Base-by-base conservation (phyloP, 2,329 filamentous ascomycete species). In the Chaetomium sp. region DNA sequence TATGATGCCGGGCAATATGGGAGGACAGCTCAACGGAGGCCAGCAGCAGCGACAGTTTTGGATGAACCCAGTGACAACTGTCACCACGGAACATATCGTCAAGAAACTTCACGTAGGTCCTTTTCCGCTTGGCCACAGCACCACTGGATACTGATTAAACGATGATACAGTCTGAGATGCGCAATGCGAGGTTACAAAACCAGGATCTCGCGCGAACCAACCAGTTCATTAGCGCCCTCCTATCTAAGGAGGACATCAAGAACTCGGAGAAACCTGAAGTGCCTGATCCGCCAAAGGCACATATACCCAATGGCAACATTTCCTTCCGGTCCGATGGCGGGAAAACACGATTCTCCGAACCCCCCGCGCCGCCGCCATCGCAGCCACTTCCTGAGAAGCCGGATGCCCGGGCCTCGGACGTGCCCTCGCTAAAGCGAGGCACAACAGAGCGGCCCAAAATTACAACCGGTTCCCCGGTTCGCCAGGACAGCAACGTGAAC, bases 381-480 rank as follows among this genome's bases (percentile, higher is more conserved):
- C 91, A 95, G 64, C 92, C 92, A 11, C 76, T 97, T 5, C 92
- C 92, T 1, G 91, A 96, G 68, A 96, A 96, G 69, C 92, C 92
- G 0, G 90, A 95, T 70, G 82, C 80, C 55, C 78, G 73, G 64
- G 58, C 61, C 7, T 64, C 74, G 36, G 72, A 71, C 14, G 66
- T 79, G 0, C 82, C 85, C 0, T 82, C 89, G 0, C 71, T 96
- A 35, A 91, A 89, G 67, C 82, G 91, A 54, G 79, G 79, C 4
- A 84, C 88, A 33, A 91, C 88, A 0, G 90, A 95, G 61, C 84
- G 87, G 55, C 80, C 86, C 7, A 89, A 86, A 67, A 71, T 75
- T 5, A 72, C 74, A 14, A 80, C 72, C 63, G 72, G 74, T 3
- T 87, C 84, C 0, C 84, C 84, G 0, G 75, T 82, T 38, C 79